These are phyloP conservation scores for Cytospora mali DNA, from an alignment of 2,329 filamentous ascomycete genomes.

Conservation along the genomic window DNA sequence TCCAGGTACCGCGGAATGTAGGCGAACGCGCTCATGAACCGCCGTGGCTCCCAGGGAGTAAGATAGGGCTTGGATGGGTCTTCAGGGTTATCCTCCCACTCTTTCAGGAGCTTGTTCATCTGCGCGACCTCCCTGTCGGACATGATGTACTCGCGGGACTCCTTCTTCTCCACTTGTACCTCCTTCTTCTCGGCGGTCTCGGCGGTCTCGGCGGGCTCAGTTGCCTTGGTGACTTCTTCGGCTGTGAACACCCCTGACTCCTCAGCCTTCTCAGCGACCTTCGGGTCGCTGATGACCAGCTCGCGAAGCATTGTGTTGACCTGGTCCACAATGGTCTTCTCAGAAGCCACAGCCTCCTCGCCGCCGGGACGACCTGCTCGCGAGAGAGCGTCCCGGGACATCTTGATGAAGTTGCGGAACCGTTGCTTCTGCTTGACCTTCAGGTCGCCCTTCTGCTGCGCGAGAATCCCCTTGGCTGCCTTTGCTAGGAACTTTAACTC, in stretches of 20 bases:
- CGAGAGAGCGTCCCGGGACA: constrained; percentile 64
- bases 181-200: constrained; percentile 12
- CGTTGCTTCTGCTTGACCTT: constrained; percentile 74
- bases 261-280: constrained; percentile 22
- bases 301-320: constrained; percentile 54
- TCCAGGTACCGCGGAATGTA: constrained; percentile 96
- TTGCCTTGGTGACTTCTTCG: constrained; percentile 20
- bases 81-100: constrained; percentile 73
- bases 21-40: constrained; percentile 88
- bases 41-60: constrained; percentile 85
- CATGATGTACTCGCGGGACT: constrained; percentile 30
- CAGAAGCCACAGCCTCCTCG: constrained; percentile 41
- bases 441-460: constrained; percentile 43
- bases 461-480: constrained; percentile 41
- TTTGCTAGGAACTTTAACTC: constrained; percentile 54
- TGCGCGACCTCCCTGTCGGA: constrained; percentile 55
- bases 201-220: constrained; percentile 5
- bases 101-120: constrained; percentile 59
- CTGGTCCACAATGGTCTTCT: constrained; percentile 51
- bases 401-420: constrained; percentile 71
- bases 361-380: constrained; percentile 45
- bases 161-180: constrained; percentile 4
- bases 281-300: constrained; percentile 43
- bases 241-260: constrained; percentile 31
- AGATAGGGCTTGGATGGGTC: constrained; percentile 81